Evolutionary conservation across 768 basidiomycete species (phyloP), one percentile per base, ranked within the genome.

Genomic region (Pisolithus sp.): DNA sequence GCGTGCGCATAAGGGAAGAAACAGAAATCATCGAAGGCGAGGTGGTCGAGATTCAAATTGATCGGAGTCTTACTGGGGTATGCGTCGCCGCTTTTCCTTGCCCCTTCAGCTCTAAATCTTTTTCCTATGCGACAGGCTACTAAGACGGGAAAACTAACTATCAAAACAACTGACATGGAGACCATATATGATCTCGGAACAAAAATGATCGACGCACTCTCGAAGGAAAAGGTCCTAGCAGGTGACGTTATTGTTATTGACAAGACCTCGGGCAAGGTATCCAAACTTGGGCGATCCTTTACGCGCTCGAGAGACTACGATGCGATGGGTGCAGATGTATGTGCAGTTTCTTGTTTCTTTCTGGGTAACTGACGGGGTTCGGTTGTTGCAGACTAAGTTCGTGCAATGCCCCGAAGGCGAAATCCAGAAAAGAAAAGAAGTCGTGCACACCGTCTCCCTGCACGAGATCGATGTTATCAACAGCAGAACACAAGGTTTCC

Each of bases 381-480:
- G 17, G 23, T 20, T 51, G 31, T 50, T 31, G 49, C 64, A 97
- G 95, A 97, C 95, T 41, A 94, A 88, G 75, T 98, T 98, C 60
- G 93, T 99, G 10, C 92, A 94, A 75, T 95, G 92, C 65, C 96
- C 96, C 4, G 93, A 95, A 58, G 96, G 96, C 51, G 95, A 99
- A 71, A 85, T 98, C 52, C 96, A 98, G 74, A 94, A 93, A 62
- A 86, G 95, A 57, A 93, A 92, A 75, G 93, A 97, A 71, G 89
- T 97, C 53, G 89, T 93, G 7, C 96, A 99, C 69, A 97, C 94
- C 0, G 94, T 98, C 9, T 93, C 94, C 0, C 75, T 99, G 13
- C 96, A 98, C 70, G 96, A 99, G 72, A 98, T 99, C 60, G 96
- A 99, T 64, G 94, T 98, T 49, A 98, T 98, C 76, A 99, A 98